These are phyloP conservation scores for Decorospora gaudefroyi DNA, from an alignment of 2,329 filamentous ascomycete genomes.

Conservation along the genomic window DNA sequence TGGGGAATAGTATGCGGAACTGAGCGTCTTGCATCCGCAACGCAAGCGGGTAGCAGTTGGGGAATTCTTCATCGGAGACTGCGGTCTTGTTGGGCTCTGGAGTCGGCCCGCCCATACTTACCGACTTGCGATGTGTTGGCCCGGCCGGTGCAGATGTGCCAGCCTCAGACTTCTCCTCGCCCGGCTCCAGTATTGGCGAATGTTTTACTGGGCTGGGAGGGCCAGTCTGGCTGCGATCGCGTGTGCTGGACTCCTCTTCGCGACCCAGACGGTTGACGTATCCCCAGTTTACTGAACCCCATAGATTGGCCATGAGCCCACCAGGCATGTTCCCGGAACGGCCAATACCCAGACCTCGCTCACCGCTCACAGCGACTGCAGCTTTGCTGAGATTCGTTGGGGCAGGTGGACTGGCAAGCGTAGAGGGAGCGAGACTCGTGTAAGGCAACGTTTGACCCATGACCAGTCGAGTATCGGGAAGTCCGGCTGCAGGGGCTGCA, in stretches of 20 bases:
- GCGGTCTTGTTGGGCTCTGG: constrained; percentile 23
- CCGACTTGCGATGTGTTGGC: constrained; percentile 58
- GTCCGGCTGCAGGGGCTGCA: constrained; percentile 40
- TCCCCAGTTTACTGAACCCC: constrained; percentile 86
- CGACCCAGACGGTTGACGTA: constrained; percentile 65
- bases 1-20: constrained; percentile 88
- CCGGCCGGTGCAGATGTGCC: constrained; percentile 18
- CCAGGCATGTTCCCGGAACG: constrained; percentile 71
- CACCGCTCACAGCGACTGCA: constrained; percentile 79
- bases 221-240: constrained; percentile 39
- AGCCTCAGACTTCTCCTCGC: constrained; percentile 24
- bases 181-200: constrained; percentile 25
- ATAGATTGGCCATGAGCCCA: constrained; percentile 88
- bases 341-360: constrained; percentile 70
- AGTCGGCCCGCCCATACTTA: constrained; percentile 56
- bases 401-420: constrained; percentile 79
- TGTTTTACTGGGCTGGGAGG: constrained; percentile 43
- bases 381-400: constrained; percentile 84
- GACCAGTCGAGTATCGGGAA: constrained; percentile 45
- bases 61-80: constrained; percentile 62
- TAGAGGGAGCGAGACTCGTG: constrained; percentile 76
- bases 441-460: constrained; percentile 54
- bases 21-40: constrained; percentile 87
- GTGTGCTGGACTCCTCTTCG: constrained; percentile 52
- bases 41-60: constrained; percentile 76